Evolutionary conservation across 495 filamentous ascomycete genomes (phyloP), one percentile per base, ranked within the genome.

Genomic region (Clavariopsis aquatica): DNA sequence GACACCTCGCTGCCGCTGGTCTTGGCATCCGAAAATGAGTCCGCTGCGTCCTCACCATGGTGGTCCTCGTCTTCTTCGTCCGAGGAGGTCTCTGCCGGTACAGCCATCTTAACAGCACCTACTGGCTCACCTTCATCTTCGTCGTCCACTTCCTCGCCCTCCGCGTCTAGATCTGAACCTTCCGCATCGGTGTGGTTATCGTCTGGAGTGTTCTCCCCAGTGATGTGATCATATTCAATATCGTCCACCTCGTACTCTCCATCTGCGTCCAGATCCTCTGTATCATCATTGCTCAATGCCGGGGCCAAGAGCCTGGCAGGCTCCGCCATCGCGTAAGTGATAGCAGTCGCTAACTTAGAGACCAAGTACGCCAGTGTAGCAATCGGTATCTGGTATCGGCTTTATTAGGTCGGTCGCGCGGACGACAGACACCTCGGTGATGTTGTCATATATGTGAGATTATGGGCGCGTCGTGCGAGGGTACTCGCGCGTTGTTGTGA

Each of bases 71-170:
- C 57, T 26, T 74, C 73, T 17, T 74, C 73, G 1, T 64, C 69
- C 12, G 63, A 65, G 17, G 31, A 55, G 9, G 23, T 49, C 7
- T 62, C 51, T n/a, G 60, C 56, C 6, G 20, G 31, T 49, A 59
- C 67, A 17, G 72, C 61, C 23, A 88, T 81, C 70, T 92, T 91
- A 7, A 93, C 89, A 19, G 89, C 87, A 1, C 88, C 88, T 52
- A 92, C 89, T 19, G 86, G 83, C 71, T 90, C 89, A 24, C 77
- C 76, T 51, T 70, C 76, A 41, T 77, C 80, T 45, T 77, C 80
- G 31, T 79, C 75, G 60, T 73, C 76, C 49, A 72, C 74, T 23
- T 78, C 71, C 31, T 74, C 73, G 8, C 71, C 71, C 47, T 78
- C 75, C n/a, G 68, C 76, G 60, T 76, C 74, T 15, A 68, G 69